A percentile compares a stretch with the other conserved stretches of the same genome.
phyloP scores from a whole-genome alignment of 768 basidiomycete genomes.

The Pleurotus pulmonarius region DNA sequence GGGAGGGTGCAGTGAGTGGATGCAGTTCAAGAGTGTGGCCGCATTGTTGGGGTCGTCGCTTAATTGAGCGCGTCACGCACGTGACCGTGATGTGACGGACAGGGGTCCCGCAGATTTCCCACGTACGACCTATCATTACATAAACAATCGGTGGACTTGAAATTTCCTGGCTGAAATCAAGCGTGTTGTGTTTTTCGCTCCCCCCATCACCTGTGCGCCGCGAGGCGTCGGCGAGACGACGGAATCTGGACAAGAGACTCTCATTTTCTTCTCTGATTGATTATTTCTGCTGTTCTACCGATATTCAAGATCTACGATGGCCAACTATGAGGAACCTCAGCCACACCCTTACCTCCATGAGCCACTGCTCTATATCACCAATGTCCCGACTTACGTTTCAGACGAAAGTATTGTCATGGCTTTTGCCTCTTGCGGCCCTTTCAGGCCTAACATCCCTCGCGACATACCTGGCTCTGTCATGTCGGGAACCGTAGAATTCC shows the following conservation, averaged over 20 bases:
- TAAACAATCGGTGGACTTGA: conserved; percentile 6
- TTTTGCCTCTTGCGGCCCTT: conserved; percentile 73
- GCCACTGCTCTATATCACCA: conserved; percentile 77
- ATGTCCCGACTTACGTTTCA: conserved; percentile 65
- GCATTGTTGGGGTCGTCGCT: neutral
- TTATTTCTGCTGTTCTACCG: conserved; percentile 13
- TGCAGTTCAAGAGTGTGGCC: neutral
- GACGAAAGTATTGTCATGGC: conserved; percentile 77
- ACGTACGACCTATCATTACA: neutral
- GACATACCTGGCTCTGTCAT: conserved; percentile 50
- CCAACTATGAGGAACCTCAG: conserved; percentile 33
- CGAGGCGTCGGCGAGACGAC: conserved; percentile 9
- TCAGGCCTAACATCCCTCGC: conserved; percentile 72
- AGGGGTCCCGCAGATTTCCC: neutral
- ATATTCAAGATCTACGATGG: conserved; percentile 36
- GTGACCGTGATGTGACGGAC: neutral
- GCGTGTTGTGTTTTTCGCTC: neutral
- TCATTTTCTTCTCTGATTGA: conserved; percentile 11
- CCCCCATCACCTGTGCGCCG: conserved; percentile 5
- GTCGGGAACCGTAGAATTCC: conserved; percentile 82
- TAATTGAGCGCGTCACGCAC: neutral
- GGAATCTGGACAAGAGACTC: neutral
- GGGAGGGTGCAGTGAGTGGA: neutral
- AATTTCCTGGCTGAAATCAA: conserved; percentile 3
- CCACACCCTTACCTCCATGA: conserved; percentile 85